Evolutionary conservation across 805 yeast species (phyloP).

Genomic region (Pichia eremophila): DNA sequence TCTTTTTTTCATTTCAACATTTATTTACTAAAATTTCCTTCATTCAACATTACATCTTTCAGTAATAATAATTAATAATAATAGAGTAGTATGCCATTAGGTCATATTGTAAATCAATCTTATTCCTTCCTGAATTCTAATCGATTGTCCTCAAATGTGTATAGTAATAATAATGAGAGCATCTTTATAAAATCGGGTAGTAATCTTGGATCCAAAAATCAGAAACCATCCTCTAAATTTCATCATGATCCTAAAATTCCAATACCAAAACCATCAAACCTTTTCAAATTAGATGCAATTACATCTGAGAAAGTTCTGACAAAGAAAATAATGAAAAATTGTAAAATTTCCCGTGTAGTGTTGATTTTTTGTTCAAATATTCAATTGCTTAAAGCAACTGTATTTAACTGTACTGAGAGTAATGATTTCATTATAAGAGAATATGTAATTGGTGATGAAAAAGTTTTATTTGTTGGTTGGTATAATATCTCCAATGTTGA

Average conservation of each 20-base stretch:
- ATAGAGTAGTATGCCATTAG: background rate
- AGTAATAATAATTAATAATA: background rate
- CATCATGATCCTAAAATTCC: background rate
- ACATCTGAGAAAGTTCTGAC: no score
- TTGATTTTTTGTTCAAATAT: background rate
- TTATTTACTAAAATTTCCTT: no score
- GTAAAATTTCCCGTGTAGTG: background rate
- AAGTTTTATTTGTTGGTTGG: constrained; percentile 19
- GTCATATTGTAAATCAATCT: background rate
- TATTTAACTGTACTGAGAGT: background rate
- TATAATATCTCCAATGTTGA: constrained; percentile 20
- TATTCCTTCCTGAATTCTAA: no score
- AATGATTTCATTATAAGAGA: background rate
- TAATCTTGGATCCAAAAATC: background rate
- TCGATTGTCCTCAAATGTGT: no score
- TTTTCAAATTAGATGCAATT: background rate
- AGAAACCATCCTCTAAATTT: background rate
- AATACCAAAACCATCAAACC: background rate
- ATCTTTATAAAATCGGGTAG: background rate
- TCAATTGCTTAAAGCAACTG: background rate
- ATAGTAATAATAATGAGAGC: background rate
- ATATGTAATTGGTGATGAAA: background rate
- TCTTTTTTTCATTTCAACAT: no score
- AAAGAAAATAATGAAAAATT: no score
- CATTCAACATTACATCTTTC: no score